Evolutionary conservation across 768 basidiomycete genomes (phyloP).

Genomic region (Leucogyrophana mollusca): DNA sequence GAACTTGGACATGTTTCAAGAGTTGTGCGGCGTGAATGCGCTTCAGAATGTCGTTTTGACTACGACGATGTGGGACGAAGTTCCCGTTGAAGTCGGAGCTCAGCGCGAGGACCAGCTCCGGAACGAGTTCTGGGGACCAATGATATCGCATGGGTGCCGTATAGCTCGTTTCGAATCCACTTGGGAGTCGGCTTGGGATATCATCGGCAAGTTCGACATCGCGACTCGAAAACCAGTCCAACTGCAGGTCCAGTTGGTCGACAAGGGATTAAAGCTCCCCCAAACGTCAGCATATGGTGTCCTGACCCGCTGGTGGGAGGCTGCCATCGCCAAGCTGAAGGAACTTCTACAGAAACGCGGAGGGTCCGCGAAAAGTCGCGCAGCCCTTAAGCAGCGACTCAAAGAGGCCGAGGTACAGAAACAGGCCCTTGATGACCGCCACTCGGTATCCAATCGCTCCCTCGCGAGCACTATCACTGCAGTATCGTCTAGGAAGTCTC

Average conservation of each 20-base stretch:
- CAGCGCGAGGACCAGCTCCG: conserved; percentile 26
- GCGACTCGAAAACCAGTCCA: conserved; percentile 21
- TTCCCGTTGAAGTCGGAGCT: conserved; percentile 17
- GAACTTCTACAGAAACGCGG: no score
- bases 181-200: conserved; percentile 22
- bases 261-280: conserved; percentile 13
- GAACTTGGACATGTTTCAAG: conserved; percentile 32
- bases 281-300: conserved; percentile 6
- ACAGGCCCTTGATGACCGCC: no score
- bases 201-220: conserved; percentile 27
- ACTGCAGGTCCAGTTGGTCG: conserved; percentile 21
- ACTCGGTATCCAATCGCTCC: no score
- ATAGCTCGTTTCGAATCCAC: conserved; percentile 20
- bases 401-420: no score
- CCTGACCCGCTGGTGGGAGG: conserved; percentile 2
- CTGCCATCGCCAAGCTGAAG: no score
- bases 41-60: conserved; percentile 31
- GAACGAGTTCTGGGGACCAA: conserved; percentile 24
- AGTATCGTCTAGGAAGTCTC: no score
- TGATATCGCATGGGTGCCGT: conserved; percentile 24
- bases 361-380: no score
- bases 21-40: conserved; percentile 26
- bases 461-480: no score
- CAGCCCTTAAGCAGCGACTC: no score
- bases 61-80: conserved; percentile 40